Base-by-base conservation (phyloP, 2,329 filamentous ascomycete genomes). In the Penicillium sclerotiorum region DNA sequence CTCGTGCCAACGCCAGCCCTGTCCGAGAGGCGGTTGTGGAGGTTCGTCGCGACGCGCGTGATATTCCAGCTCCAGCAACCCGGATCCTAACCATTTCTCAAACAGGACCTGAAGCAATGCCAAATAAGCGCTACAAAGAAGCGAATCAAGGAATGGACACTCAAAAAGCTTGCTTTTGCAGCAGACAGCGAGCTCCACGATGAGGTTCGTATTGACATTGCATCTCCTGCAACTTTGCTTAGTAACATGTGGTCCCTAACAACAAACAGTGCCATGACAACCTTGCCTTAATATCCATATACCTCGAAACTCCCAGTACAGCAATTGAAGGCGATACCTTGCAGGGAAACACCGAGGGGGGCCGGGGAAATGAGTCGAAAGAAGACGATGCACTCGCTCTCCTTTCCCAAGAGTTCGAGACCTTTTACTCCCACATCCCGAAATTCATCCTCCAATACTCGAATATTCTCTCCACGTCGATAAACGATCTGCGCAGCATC, bases 271-370 rank as follows among this genome's bases (percentile, higher is more conserved):
- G 61, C 47, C 69, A 66, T 23, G 67, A 72, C 40, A 63, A 61
- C 9, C 55, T 71, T 17, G 62, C 65, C 25, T 58, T 73, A n/a
- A 66, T 71, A 42, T 58, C 65, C 1, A 55, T 73, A n/a, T 74
- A 71, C 37, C 60, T 73, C 6, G 65, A 72, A 15, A 64, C 67
- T 3, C 54, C 63, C 8, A 48, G 58, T 13, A 33, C 49, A 21
- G 55, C 56, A 20, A 56, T 64, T 35, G 59, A 63, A 22, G 39
- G 49, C 12, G 55, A 64, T 11, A 43, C 20, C 17, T 38, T 22
- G 5, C 44, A 52, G 47, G 56, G 62, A 25, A 35, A 45, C 17
- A 42, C 22, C 30, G 39, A 32, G 20, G 21, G 7, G 15, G 32
- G 17, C 5, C 45, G 18, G 38, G 35, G 15, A 27, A 9, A 39